phyloP scores from a whole-genome alignment of 805 yeast genomes.

The Danielozyma ontarioensis region DNA sequence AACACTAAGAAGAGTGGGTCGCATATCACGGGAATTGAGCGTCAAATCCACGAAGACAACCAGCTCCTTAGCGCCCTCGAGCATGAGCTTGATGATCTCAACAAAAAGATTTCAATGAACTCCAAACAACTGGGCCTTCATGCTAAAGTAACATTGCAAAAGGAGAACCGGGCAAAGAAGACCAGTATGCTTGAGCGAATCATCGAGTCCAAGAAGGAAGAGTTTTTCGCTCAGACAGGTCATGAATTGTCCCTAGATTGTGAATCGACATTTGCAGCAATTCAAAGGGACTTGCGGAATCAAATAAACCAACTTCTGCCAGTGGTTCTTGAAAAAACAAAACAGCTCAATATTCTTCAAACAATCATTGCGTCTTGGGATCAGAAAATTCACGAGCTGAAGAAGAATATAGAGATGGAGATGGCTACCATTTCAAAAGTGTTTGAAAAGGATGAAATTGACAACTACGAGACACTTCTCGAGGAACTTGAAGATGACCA shows the following conservation, averaged over 20 bases:
- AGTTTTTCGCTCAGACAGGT: slow-evolving; percentile 14
- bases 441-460: slow-evolving; percentile 34
- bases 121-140: slow-evolving; percentile 55
- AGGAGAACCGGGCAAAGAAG: slow-evolving; percentile 33
- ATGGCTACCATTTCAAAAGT: slow-evolving; percentile 17
- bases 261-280: not conserved
- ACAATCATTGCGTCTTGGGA: not conserved
- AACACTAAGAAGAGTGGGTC: slow-evolving; percentile 13
- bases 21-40: slow-evolving; percentile 21
- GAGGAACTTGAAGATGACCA: slow-evolving; percentile 58
- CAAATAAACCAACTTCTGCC: too few relatives aligned
- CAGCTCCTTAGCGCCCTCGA: slow-evolving; percentile 26
- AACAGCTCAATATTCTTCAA: not conserved
- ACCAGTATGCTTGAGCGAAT: slow-evolving; percentile 22
- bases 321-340: not conserved
- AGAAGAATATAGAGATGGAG: not conserved
- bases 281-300: too few relatives aligned
- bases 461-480: slow-evolving; percentile 46
- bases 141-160: slow-evolving; percentile 46
- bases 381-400: not conserved
- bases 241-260: not conserved
- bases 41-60: slow-evolving; percentile 34
- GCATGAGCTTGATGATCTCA: slow-evolving; percentile 45
- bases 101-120: slow-evolving; percentile 43
- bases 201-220: slow-evolving; percentile 12